Base-by-base conservation (phyloP, 1,284 basidiomycete species). In the Cronartium quercuum region DNA sequence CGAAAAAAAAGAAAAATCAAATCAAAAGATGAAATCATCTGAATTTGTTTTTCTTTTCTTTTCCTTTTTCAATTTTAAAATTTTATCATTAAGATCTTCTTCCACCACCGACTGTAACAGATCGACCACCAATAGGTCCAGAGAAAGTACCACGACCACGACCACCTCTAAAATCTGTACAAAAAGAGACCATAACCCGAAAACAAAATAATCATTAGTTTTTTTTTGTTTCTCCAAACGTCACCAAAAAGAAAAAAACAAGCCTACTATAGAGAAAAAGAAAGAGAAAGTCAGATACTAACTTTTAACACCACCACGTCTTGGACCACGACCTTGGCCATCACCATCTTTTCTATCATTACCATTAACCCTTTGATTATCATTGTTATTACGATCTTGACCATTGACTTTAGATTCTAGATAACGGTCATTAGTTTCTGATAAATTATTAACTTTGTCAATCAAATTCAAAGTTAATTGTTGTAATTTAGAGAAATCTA, bases 371-470 rank as follows among this genome's bases (percentile, higher is more conserved):
- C 60, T 38, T 18, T 61, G 29, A 13, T 35, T 18, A 61, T 61
- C 60, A 21, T 21, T 38, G 7, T 62, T 62, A 29, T 38, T 35
- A 63, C 44, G 40, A 64, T 71, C 57, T 7, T 6, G 47, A 18
- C 69, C 69, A 40, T 92, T 91, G 77, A 95, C 86, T 83, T 95
- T 95, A 79, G 86, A 82, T 82, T 98, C 94, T 68, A 98, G 84
- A n/a, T 88, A 85, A 85, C 97, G 95, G 84, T 98, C 94, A 82
- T 94, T 98, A 81, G 91, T 90, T 81, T 98, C 95, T n/a, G 95
- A 88, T 86, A 98, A 86, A 42, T 86, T 84, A 60, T 87, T 88
- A 35, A 94, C 88, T 83, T 92, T 91, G 80, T 98, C 94, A 3
- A 95, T 90, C 64, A 98, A 86, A 75, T 88, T 87, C 80, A 91